Base-by-base conservation (phyloP, 2,329 filamentous ascomycete genomes). In the Verticillium longisporum region DNA sequence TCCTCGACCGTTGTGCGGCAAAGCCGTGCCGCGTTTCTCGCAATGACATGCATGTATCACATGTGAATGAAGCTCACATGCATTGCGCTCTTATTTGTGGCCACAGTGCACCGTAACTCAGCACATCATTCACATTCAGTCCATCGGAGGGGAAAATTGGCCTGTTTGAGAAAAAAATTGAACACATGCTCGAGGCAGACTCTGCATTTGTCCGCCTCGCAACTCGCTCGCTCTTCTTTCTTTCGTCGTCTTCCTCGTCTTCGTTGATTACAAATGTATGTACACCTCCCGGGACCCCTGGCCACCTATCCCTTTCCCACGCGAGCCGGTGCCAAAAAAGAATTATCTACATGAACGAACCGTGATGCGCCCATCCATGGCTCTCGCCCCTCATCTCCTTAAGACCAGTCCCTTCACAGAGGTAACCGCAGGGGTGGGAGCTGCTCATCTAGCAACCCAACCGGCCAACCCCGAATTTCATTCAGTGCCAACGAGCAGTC, bases 241-340 rank as follows among this genome's bases (percentile, higher is more conserved):
- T 34, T 56, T 14, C 18, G 26, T 34, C 18, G 26, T 34, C 26
- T 37, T 59, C 37, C 34, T 56, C 36, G 37, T 62, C 59, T 63
- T 62, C 36, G 56, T 62, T 50, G 32, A 64, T 64, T 64, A 64
- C 55, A 64, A 62, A 55, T 34, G 61, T 57, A 18, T 64, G 61
- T 63, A n/a, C 62, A 63, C 61, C 32, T 54, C 32, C 53, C 53
- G 26, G 26, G 14, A 6, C 34, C 55, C 55, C 21, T 26, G 26
- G 3, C 18, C 18, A n/a, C 54, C n/a, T 37, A 11, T 37, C 36
- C 36, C 36, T 37, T 41, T 18, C 21, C 45, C 45, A 50, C 45
- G 45, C 45, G 45, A 50, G 45, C n/a, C n/a, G 1, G 6, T 18
- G 45, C 13, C 45, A 50, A 50, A 50, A 50, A 9, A 50, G 13